phyloP scores from a whole-genome alignment of 169 alveolate species.

The Eimeria tenella region DNA sequence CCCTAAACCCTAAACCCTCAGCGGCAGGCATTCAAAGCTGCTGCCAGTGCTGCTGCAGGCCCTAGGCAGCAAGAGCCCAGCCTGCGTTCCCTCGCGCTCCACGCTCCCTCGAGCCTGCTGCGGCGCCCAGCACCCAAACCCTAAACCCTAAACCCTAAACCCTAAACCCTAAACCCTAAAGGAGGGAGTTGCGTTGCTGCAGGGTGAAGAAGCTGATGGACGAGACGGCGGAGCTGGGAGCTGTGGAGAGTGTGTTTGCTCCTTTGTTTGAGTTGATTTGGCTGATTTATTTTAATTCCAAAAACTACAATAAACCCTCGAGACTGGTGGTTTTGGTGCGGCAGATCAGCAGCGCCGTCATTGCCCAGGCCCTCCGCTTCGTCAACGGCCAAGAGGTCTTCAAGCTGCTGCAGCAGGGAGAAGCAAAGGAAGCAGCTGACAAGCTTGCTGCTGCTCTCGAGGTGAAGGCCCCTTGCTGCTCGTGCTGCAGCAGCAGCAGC shows the following conservation, averaged over 20 bases:
- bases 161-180: background rate
- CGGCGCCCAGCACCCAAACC: background rate
- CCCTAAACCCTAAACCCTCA: too few relatives aligned
- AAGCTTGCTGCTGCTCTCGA: slow-evolving; percentile 91
- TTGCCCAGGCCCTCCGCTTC: slow-evolving; percentile 91
- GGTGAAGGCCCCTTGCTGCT: background rate
- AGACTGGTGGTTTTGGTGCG: slow-evolving; percentile 95
- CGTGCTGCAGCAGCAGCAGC: background rate
- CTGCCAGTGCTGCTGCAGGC: too few relatives aligned
- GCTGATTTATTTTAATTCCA: slow-evolving; percentile 93
- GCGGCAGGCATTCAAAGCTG: too few relatives aligned
- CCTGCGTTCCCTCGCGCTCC: too few relatives aligned
- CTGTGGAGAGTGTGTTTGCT: slow-evolving; percentile 90
- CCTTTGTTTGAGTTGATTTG: slow-evolving; percentile 95
- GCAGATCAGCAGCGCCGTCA: slow-evolving; percentile 95
- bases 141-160: too few relatives aligned
- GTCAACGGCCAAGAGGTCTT: slow-evolving; percentile 92
- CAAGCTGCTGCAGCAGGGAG: slow-evolving; percentile 92
- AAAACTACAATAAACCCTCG: slow-evolving; percentile 94
- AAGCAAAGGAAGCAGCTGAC: slow-evolving; percentile 93
- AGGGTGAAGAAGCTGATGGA: slow-evolving; percentile 89
- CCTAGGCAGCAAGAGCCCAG: too few relatives aligned
- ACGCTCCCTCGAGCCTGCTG: too few relatives aligned
- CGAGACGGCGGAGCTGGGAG: slow-evolving; percentile 91
- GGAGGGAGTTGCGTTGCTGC: background rate